phyloP scores from a whole-genome alignment of 2,329 filamentous ascomycete genomes.

The Magnaporthiopsis incrustans region DNA sequence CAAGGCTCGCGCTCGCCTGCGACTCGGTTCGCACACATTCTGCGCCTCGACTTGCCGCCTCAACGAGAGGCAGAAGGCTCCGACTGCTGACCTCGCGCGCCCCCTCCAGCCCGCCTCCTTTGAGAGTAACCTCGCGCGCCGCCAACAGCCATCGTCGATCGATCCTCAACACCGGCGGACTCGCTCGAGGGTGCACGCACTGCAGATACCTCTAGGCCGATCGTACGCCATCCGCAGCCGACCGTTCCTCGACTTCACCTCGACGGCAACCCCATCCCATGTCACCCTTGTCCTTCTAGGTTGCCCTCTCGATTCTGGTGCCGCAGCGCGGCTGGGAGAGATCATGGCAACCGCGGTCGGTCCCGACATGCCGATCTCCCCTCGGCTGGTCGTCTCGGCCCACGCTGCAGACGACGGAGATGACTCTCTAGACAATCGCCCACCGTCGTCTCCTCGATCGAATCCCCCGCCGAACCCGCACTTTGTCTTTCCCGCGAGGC shows the following conservation, averaged over 20 bases:
- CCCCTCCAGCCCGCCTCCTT: not conserved
- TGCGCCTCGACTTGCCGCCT: not conserved
- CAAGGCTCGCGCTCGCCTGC: not conserved
- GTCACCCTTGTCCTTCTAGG: constrained; percentile 27
- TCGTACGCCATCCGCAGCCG: not conserved
- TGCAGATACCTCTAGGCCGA: not conserved
- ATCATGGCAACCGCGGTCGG: constrained; percentile 25
- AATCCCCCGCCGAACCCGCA: constrained; percentile 50
- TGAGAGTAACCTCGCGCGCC: not conserved
- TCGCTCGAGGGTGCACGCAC: not conserved
- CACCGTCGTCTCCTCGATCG: constrained; percentile 23
- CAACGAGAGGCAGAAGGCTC: not conserved
- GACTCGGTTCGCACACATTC: not conserved
- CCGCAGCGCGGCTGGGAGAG: constrained; percentile 37
- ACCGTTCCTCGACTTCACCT: not conserved
- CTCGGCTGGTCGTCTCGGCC: constrained; percentile 9
- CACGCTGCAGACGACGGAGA: not conserved
- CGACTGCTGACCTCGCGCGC: not conserved
- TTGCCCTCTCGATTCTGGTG: constrained; percentile 34
- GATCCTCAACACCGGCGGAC: not conserved
- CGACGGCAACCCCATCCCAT: constrained; percentile 27
- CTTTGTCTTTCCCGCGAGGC: constrained; percentile 53
- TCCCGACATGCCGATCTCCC: constrained; percentile 19
- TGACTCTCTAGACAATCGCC: not conserved
- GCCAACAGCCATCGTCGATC: not conserved